phyloP scores from a whole-genome alignment of 202 grass and related monocot species.

The Cymbopogon flexuosus region DNA sequence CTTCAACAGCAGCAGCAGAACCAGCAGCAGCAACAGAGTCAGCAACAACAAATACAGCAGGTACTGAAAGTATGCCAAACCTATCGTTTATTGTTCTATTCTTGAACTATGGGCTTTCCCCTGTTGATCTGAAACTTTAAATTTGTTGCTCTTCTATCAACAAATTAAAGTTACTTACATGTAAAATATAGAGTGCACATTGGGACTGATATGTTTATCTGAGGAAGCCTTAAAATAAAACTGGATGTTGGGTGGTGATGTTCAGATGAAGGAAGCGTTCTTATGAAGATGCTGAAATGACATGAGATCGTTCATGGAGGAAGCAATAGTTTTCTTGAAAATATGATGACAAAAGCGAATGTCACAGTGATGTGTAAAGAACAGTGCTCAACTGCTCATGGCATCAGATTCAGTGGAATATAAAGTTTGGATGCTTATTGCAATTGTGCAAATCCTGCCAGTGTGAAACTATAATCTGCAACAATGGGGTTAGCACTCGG shows the following conservation, averaged over 20 bases:
- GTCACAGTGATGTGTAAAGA: neutral
- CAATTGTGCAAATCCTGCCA: neutral
- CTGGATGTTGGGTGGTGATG: neutral
- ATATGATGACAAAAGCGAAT: slow-evolving; percentile 23
- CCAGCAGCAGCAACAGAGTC: slow-evolving; percentile 52
- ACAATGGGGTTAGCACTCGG: neutral
- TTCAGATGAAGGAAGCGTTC: neutral
- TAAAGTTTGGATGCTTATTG: slow-evolving; percentile 2
- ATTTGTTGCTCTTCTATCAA: neutral
- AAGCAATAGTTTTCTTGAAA: slow-evolving; percentile 22
- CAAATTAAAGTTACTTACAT: neutral
- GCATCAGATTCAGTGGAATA: neutral
- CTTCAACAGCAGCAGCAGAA: slow-evolving; percentile 74
- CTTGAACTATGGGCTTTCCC: neutral
- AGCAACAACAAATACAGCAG: slow-evolving; percentile 78
- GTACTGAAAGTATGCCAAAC: slow-evolving; percentile 24
- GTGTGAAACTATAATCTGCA: neutral
- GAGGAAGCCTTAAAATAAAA: neutral
- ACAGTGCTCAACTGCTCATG: neutral
- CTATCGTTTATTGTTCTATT: slow-evolving; percentile 9
- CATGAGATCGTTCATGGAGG: neutral
- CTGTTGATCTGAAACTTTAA: slow-evolving; percentile 4
- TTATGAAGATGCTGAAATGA: neutral
- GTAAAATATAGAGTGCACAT: slow-evolving; percentile 14
- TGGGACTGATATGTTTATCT: slow-evolving; percentile 1